These are phyloP conservation scores for Wickerhamiella vanderwaltii DNA, from an alignment of 805 yeast species.

Conservation along the genomic window DNA sequence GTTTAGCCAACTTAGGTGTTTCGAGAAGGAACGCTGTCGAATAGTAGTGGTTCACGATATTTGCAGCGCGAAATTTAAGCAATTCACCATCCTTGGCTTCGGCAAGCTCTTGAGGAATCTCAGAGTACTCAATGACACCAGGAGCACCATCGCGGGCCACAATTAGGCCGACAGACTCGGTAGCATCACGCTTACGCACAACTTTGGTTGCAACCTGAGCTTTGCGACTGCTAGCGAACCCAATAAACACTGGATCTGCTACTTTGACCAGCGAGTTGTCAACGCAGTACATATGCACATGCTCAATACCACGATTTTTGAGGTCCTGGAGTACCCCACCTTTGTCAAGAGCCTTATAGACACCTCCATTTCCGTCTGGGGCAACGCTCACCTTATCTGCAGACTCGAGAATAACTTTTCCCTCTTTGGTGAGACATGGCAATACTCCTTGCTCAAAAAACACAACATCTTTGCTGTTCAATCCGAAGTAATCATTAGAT, in stretches of 20 bases:
- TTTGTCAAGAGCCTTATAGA: constrained; percentile 67
- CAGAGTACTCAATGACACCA: constrained; percentile 90
- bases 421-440: constrained; percentile 72
- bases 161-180: constrained; percentile 84
- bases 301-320: constrained; percentile 55
- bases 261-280: constrained; percentile 86
- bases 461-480: constrained; percentile 43
- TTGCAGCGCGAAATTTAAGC: constrained; percentile 79
- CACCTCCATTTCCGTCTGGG: constrained; percentile 98
- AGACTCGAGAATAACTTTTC: constrained; percentile 57
- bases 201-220: constrained; percentile 83
- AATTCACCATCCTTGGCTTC: constrained; percentile 47
- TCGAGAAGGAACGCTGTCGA: constrained; percentile 57
- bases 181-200: constrained; percentile 80
- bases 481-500: constrained; percentile 57
- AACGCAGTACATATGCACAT: constrained; percentile 93
- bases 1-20: constrained; percentile 46
- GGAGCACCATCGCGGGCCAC: constrained; percentile 52
- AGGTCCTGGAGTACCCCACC: constrained; percentile 61
- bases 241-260: constrained; percentile 85
- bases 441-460: constrained; percentile 92
- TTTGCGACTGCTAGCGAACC: constrained; percentile 58
- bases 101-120: constrained; percentile 64
- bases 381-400: constrained; percentile 54
- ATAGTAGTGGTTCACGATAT: constrained; percentile 94